Evolutionary conservation across 2,329 filamentous ascomycete genomes (phyloP).

Genomic region (Calonectria crousiana): DNA sequence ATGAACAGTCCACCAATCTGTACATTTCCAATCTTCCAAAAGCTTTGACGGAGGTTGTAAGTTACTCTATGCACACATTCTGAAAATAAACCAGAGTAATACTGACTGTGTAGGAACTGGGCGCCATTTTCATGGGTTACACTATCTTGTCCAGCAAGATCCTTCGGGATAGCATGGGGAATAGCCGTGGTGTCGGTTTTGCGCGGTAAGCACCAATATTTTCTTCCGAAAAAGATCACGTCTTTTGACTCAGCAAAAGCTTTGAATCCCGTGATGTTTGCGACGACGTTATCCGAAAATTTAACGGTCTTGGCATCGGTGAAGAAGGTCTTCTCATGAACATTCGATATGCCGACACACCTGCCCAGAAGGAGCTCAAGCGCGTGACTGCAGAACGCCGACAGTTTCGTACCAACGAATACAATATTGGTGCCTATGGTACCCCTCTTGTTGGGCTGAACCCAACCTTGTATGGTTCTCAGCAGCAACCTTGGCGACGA

Average conservation of each 20-base stretch:
- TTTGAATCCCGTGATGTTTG: slow-evolving; percentile 92
- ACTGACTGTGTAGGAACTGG: slow-evolving; percentile 70
- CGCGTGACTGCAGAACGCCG: slow-evolving; percentile 94
- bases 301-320: slow-evolving; percentile 82
- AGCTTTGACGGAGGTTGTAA: slow-evolving; percentile 88
- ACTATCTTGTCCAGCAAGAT: slow-evolving; percentile 95
- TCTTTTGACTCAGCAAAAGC: slow-evolving; percentile 59
- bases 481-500: slow-evolving; percentile 54
- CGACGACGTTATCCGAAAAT: slow-evolving; percentile 88
- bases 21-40: slow-evolving; percentile 98
- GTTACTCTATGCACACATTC: slow-evolving; percentile 45
- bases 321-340: slow-evolving; percentile 87
- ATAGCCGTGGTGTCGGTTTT: slow-evolving; percentile 97
- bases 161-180: slow-evolving; percentile 89
- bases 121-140: slow-evolving; percentile 82
- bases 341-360: slow-evolving; percentile 96
- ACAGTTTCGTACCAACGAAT: slow-evolving; percentile 96
- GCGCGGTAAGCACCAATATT: slow-evolving; percentile 75
- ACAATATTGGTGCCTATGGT: slow-evolving; percentile 81
- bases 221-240: not conserved
- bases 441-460: slow-evolving; percentile 70
- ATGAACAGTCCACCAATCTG: slow-evolving; percentile 90
- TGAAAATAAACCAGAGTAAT: not conserved
- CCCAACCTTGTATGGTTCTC: slow-evolving; percentile 51
- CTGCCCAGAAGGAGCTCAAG: slow-evolving; percentile 96